Percentiles rank a stretch among this genome's conserved stretches.
Conservation (phyloP, 139 green algal species). For the Haematococcus lacustris region DNA sequence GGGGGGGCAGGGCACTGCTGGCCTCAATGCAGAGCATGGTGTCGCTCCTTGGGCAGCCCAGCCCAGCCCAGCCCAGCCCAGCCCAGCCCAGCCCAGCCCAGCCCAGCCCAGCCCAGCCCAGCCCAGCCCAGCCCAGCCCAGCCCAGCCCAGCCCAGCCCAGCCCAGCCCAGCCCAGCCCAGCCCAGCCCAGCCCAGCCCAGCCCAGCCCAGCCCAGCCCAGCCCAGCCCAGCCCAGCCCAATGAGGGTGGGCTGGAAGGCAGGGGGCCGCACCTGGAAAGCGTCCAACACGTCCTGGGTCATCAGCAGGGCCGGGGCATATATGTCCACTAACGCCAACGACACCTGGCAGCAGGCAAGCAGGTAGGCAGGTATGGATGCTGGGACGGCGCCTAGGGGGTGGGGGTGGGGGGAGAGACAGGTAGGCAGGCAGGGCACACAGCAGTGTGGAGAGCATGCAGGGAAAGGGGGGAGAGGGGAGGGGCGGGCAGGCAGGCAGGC, state of each 20-base stretch:
- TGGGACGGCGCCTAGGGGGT: neutral
- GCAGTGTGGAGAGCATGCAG: neutral
- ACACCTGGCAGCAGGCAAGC: neutral
- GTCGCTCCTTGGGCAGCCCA: neutral
- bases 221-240: neutral
- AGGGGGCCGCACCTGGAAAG: conserved; percentile 21
- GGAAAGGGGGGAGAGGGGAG: too few relatives aligned
- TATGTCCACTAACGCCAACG: conserved; percentile 21
- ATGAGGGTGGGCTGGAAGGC: neutral
- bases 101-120: neutral
- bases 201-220: neutral
- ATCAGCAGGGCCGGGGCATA: conserved; percentile 17
- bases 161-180: neutral
- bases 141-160: neutral
- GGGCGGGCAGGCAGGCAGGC: too few relatives aligned
- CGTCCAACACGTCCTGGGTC: conserved; percentile 28
- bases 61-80: neutral
- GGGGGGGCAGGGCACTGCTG: neutral
- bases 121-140: neutral
- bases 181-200: neutral
- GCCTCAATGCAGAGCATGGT: neutral
- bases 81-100: neutral
- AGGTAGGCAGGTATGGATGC: neutral
- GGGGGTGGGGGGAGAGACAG: neutral
- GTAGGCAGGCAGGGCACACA: too few relatives aligned